phyloP scores from a whole-genome alignment of 805 yeast species.

The Teunomyces cretensis region DNA sequence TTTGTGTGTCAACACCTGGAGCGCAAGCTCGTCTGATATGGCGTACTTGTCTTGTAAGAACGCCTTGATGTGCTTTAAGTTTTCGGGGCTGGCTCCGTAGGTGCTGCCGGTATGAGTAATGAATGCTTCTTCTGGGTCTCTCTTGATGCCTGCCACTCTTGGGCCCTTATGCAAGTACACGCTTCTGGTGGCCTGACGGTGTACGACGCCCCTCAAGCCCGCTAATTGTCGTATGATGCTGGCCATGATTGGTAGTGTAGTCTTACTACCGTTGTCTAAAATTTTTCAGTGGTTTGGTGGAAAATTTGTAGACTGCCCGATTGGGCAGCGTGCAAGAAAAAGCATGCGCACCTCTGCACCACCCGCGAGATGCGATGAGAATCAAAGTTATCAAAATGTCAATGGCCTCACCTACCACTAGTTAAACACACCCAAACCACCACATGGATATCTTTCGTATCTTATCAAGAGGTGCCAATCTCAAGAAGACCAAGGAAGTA shows the following conservation, averaged over 20 bases:
- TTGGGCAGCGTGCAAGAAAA: not conserved
- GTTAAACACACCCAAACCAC: not conserved
- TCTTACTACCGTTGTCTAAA: not conserved
- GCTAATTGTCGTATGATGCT: constrained; percentile 15
- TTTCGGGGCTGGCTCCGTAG: constrained; percentile 53
- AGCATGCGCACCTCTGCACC: not conserved
- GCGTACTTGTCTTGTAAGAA: constrained; percentile 49
- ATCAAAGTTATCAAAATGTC: not conserved
- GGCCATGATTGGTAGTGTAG: constrained; percentile 2
- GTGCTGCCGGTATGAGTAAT: constrained; percentile 32
- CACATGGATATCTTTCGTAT: constrained; percentile 87
- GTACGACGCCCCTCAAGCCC: constrained; percentile 2
- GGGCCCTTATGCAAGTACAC: constrained; percentile 48
- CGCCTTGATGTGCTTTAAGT: constrained; percentile 47
- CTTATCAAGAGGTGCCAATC: constrained; percentile 79
- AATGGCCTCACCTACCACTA: not conserved
- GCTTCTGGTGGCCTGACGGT: constrained; percentile 18
- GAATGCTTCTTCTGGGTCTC: constrained; percentile 60
- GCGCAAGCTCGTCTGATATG: constrained; percentile 58
- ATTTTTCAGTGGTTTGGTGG: constrained; percentile 5
- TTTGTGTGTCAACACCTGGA: constrained; percentile 89
- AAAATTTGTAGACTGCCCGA: constrained; percentile 3
- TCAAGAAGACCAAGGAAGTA: constrained; percentile 55
- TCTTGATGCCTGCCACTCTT: constrained; percentile 68
- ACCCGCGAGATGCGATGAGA: constrained; percentile 6